A percentile compares a stretch with the other conserved stretches of the same genome.
Conservation (phyloP, 2,329 filamentous ascomycete species). For the Fusarium euwallaceae region DNA sequence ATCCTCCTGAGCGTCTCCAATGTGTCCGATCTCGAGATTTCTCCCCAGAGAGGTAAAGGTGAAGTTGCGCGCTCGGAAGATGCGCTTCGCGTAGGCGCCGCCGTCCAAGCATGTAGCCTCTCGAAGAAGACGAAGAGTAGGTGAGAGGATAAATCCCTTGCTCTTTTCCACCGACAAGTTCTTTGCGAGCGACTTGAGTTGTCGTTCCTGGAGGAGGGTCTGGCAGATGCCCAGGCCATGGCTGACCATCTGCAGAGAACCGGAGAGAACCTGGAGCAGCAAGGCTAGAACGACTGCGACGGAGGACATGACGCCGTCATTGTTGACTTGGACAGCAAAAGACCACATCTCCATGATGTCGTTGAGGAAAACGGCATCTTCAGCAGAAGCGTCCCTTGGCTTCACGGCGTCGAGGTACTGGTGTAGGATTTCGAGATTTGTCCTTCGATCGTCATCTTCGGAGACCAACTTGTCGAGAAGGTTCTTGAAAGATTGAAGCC, state of each 20-base stretch:
- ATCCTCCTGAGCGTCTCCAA: slow-evolving; percentile 71
- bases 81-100: slow-evolving; percentile 79
- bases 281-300: slow-evolving; percentile 85
- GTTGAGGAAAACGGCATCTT: slow-evolving; percentile 73
- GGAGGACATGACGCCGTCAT: slow-evolving; percentile 84
- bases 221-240: slow-evolving; percentile 84
- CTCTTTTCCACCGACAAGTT: slow-evolving; percentile 84
- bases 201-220: slow-evolving; percentile 82
- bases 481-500: slow-evolving; percentile 76
- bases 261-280: slow-evolving; percentile 82
- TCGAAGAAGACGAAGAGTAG: slow-evolving; percentile 85
- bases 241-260: slow-evolving; percentile 78
- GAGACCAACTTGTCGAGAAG: slow-evolving; percentile 76
- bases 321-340: slow-evolving; percentile 82
- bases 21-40: slow-evolving; percentile 80
- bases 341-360: slow-evolving; percentile 92
- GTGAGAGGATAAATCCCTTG: slow-evolving; percentile 90
- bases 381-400: slow-evolving; percentile 58
- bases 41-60: slow-evolving; percentile 85
- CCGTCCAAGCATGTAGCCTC: slow-evolving; percentile 91
- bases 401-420: slow-evolving; percentile 75
- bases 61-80: slow-evolving; percentile 83
- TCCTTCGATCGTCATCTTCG: slow-evolving; percentile 56
- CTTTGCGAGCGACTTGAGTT: slow-evolving; percentile 83
- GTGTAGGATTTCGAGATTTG: slow-evolving; percentile 70